A percentile compares a stretch with the other conserved stretches of the same genome.
phyloP scores from a whole-genome alignment of 108 stramenopile species.

The Nitzschia sp. region DNA sequence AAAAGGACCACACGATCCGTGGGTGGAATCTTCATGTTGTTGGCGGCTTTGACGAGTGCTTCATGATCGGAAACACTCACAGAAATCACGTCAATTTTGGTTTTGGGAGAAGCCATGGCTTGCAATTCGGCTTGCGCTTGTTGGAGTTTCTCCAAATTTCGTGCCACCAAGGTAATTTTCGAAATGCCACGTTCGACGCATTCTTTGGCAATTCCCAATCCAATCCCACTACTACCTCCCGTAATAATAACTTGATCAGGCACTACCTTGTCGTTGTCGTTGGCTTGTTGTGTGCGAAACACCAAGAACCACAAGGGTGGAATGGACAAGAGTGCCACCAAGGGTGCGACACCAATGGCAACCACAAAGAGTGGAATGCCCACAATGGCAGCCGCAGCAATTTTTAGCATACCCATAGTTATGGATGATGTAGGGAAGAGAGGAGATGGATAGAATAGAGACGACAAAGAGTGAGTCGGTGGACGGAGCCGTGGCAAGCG shows the following conservation, averaged over 20 bases:
- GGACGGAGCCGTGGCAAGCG: no score
- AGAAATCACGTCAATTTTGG: conserved; percentile 45
- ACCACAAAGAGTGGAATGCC: conserved; percentile 60
- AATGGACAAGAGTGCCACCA: conserved; percentile 56
- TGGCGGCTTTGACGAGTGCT: conserved; percentile 42
- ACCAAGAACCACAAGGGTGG: conserved; percentile 55
- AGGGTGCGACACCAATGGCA: conserved; percentile 41
- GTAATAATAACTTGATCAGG: conserved; percentile 74
- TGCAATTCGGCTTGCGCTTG: conserved; percentile 57
- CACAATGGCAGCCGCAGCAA: conserved; percentile 53
- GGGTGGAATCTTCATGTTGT: conserved; percentile 36
- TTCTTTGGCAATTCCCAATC: conserved; percentile 71
- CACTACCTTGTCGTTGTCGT: neutral
- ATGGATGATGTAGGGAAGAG: no score
- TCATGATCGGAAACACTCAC: conserved; percentile 65
- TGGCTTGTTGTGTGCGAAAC: conserved; percentile 34
- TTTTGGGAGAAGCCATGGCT: neutral
- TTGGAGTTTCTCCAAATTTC: conserved; percentile 62
- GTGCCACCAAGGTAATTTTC: conserved; percentile 74
- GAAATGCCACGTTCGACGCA: conserved; percentile 52
- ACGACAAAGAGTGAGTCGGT: no score
- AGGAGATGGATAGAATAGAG: no score
- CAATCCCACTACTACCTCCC: conserved; percentile 88
- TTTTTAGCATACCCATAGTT: conserved; percentile 24
- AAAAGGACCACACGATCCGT: conserved; percentile 54